Evolutionary conservation across 2,329 filamentous ascomycete species (phyloP).

Genomic region (Penicillium griseofulvum): DNA sequence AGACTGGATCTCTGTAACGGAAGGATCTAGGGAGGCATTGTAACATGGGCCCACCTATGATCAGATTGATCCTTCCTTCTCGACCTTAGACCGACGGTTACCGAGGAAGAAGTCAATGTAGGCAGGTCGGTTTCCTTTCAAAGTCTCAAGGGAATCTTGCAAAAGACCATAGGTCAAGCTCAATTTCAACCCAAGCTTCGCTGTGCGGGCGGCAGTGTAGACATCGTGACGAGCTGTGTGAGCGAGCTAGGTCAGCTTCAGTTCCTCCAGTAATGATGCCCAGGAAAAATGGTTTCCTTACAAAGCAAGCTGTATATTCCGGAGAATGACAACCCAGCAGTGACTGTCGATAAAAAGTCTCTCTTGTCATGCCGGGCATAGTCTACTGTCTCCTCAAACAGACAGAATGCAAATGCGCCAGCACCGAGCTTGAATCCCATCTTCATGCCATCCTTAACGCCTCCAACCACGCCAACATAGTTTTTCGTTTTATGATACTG

Average conservation of each 20-base stretch:
- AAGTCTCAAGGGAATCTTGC: conserved; percentile 70
- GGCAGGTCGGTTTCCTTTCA: conserved; percentile 68
- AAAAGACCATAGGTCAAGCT: conserved; percentile 76
- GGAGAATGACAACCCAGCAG: conserved; percentile 79
- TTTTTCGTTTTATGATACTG: conserved; percentile 99
- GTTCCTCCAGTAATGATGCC: neutral
- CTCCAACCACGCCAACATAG: conserved; percentile 77
- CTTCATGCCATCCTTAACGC: conserved; percentile 71
- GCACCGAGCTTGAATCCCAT: conserved; percentile 69
- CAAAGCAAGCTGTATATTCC: conserved; percentile 85
- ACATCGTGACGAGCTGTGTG: conserved; percentile 72
- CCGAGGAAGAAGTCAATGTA: conserved; percentile 69
- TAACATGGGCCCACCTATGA: neutral
- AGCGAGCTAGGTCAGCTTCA: conserved; percentile 11
- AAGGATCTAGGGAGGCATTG: neutral
- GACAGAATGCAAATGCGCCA: conserved; percentile 74
- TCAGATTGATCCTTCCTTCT: conserved; percentile 20
- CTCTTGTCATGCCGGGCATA: conserved; percentile 56
- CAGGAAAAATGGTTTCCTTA: conserved; percentile 46
- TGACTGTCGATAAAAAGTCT: conserved; percentile 77
- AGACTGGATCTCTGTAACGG: neutral
- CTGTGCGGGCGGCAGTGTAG: conserved; percentile 71
- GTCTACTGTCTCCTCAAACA: conserved; percentile 83
- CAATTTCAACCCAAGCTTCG: conserved; percentile 73
- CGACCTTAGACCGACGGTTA: conserved; percentile 34